phyloP scores from a whole-genome alignment of 1,139 yeast genomes.

The Suzukiozyma palmioleophila region DNA sequence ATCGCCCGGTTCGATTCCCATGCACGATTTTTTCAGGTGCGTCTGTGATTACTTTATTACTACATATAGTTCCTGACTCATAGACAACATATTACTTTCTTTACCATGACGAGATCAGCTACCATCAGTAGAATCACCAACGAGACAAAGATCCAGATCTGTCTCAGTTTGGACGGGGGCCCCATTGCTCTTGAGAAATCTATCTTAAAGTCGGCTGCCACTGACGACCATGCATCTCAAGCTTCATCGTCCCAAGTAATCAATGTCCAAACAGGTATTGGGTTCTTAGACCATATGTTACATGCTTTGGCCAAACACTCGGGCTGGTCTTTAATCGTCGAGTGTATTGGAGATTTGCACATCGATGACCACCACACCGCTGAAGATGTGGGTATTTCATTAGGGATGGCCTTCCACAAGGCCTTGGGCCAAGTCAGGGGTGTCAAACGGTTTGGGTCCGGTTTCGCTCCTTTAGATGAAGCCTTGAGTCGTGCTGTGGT shows the following conservation, averaged over 20 bases:
- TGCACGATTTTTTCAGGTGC: no score
- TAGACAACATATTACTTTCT: neutral
- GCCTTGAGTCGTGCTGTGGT: slow-evolving; percentile 93
- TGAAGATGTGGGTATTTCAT: slow-evolving; percentile 90
- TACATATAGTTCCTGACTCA: neutral
- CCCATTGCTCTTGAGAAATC: slow-evolving; percentile 54
- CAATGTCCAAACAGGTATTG: slow-evolving; percentile 84
- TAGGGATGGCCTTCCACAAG: slow-evolving; percentile 83
- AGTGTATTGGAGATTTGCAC: slow-evolving; percentile 90
- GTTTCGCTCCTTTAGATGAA: slow-evolving; percentile 94
- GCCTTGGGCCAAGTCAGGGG: slow-evolving; percentile 91
- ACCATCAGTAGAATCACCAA: slow-evolving; percentile 71
- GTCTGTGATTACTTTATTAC: no score
- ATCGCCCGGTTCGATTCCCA: no score
- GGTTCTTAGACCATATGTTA: slow-evolving; percentile 94
- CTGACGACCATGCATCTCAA: slow-evolving; percentile 58
- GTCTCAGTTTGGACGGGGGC: slow-evolving; percentile 84
- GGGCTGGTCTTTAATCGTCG: slow-evolving; percentile 90
- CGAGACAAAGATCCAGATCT: slow-evolving; percentile 90
- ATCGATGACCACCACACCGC: slow-evolving; percentile 97
- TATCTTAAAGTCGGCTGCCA: slow-evolving; percentile 35
- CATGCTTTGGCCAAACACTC: slow-evolving; percentile 96
- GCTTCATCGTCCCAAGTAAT: slow-evolving; percentile 64
- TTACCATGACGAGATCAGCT: slow-evolving; percentile 32
- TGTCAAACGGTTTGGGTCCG: slow-evolving; percentile 88